A percentile compares a stretch with the other conserved stretches of the same genome.
These are phyloP conservation scores for Sporothrix pseudoabietina DNA, from an alignment of 2,329 filamentous ascomycete species.

Conservation along the genomic window DNA sequence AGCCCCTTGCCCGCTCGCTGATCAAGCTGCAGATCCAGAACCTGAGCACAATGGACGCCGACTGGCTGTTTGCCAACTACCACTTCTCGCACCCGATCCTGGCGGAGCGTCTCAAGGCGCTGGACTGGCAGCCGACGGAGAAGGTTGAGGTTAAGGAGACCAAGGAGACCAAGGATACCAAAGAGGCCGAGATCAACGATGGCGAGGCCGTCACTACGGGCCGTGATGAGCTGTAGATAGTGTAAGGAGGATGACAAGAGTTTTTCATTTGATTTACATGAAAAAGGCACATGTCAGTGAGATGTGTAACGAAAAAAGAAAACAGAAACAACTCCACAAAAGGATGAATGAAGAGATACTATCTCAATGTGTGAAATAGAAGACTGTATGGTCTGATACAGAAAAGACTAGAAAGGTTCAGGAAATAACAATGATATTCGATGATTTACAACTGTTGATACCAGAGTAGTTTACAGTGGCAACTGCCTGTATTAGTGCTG, in stretches of 20 bases:
- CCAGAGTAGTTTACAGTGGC: background rate
- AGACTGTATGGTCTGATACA: background rate
- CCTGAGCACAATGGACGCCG: conserved; percentile 96
- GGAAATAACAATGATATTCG: background rate
- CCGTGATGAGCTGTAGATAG: conserved; percentile 66
- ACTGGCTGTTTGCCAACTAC: conserved; percentile 98
- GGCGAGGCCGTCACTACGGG: conserved; percentile 65
- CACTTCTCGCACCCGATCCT: conserved; percentile 98
- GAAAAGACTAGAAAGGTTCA: background rate
- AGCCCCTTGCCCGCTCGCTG: conserved; percentile 80
- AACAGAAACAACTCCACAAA: background rate
- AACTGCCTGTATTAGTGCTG: no score
- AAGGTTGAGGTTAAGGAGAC: conserved; percentile 48
- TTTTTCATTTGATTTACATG: background rate
- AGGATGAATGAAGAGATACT: background rate
- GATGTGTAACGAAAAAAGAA: background rate
- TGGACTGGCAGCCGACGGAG: conserved; percentile 75
- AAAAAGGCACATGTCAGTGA: background rate
- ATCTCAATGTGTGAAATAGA: background rate
- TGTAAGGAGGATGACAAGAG: background rate
- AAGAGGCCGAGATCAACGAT: conserved; percentile 43
- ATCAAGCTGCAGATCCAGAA: conserved; percentile 99
- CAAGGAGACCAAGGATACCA: conserved; percentile 37
- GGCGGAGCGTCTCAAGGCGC: conserved; percentile 85
- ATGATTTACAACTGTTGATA: background rate